Conservation (phyloP, 768 basidiomycete genomes). For the Phaeotremella fagi region DNA sequence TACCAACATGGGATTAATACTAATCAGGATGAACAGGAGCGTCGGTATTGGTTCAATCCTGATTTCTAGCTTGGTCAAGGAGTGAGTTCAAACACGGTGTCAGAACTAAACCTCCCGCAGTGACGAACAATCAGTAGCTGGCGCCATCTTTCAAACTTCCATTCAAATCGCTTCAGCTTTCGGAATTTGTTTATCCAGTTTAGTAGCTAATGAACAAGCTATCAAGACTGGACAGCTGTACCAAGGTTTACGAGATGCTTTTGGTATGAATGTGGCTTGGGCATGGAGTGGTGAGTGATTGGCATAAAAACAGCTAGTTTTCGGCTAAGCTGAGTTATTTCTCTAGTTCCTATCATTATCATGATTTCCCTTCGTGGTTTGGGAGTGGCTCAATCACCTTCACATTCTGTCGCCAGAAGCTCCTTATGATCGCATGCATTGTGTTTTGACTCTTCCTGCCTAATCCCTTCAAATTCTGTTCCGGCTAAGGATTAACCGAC, state of each 20-base stretch:
- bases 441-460: too few species aligned
- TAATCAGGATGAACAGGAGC: not conserved
- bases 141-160: conserved; percentile 28
- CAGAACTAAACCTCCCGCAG: not conserved
- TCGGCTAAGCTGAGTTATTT: too few species aligned
- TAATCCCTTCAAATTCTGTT: too few species aligned
- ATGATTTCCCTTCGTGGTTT: too few species aligned
- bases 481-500: too few species aligned
- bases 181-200: conserved; percentile 18
- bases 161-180: conserved; percentile 20
- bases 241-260: conserved; percentile 13
- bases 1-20: too few species aligned
- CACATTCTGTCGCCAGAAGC: too few species aligned
- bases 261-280: conserved; percentile 19
- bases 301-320: too few species aligned
- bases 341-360: too few species aligned
- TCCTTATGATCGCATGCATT: too few species aligned
- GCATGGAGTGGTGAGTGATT: conserved; percentile 17
- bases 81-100: too few species aligned
- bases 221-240: conserved; percentile 7
- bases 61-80: not conserved
- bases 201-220: conserved; percentile 9
- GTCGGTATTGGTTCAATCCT: not conserved
- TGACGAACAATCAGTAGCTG: conserved; percentile 24
- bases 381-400: too few species aligned